Conservation (phyloP, 495 filamentous ascomycete genomes). For the Daldinia concentrica region DNA sequence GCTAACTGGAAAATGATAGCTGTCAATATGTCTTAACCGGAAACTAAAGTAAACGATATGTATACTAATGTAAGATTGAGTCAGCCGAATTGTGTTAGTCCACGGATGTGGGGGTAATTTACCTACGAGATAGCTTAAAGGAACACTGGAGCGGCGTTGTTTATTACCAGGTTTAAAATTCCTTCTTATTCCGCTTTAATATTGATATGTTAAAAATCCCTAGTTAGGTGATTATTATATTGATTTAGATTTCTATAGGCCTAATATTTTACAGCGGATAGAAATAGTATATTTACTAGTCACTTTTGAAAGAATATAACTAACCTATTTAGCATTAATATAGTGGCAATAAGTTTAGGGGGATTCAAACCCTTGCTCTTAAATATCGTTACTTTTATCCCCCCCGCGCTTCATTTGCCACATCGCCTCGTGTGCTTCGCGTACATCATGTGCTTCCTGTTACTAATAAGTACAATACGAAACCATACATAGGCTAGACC, state of each 20-base stretch:
- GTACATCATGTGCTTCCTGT: neutral
- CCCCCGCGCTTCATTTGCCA: constrained; percentile 9
- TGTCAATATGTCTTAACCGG: neutral
- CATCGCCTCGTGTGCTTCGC: neutral
- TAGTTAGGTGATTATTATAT: neutral
- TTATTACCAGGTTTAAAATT: neutral
- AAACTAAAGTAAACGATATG: too few relatives aligned
- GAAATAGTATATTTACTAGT: too few relatives aligned
- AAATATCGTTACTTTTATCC: neutral
- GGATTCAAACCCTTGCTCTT: neutral
- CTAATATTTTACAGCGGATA: too few relatives aligned
- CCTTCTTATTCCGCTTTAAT: neutral
- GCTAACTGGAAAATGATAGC: constrained; percentile 5
- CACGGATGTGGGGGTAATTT: too few relatives aligned
- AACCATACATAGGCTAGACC: neutral
- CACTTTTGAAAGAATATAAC: too few relatives aligned
- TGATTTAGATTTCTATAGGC: neutral
- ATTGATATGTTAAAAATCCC: neutral
- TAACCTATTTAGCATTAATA: too few relatives aligned
- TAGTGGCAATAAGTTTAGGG: too few relatives aligned
- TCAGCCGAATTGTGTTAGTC: too few relatives aligned
- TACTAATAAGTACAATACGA: neutral
- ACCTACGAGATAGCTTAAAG: too few relatives aligned
- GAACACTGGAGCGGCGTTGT: too few relatives aligned
- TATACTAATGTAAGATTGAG: too few relatives aligned